A percentile compares a stretch with the other conserved stretches of the same genome.
phyloP scores from a whole-genome alignment of 208 protist species.

The Crithidia acanthocephali region DNA sequence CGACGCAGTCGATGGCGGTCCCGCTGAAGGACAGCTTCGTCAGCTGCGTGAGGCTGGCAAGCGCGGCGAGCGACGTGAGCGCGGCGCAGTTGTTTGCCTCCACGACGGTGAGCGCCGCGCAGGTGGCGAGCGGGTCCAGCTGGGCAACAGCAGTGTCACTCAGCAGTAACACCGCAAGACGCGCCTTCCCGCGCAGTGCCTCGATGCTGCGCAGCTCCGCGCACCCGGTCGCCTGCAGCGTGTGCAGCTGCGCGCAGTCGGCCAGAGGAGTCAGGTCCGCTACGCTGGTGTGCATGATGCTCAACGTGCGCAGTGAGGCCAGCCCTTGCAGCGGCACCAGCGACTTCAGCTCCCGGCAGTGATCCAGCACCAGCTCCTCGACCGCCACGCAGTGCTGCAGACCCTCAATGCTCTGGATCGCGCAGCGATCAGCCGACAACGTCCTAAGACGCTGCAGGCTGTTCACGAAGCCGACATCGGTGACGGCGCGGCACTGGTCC shows the following conservation, averaged over 20 bases:
- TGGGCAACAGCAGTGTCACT: not conserved
- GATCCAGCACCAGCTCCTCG: constrained; percentile 5
- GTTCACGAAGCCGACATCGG: not conserved
- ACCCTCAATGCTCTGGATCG: not conserved
- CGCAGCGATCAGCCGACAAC: not conserved
- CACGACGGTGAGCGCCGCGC: not conserved
- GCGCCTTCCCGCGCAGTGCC: not conserved
- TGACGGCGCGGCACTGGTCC: constrained; percentile 4
- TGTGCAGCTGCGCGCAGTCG: not conserved
- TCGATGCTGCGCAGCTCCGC: not conserved
- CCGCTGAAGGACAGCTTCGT: not conserved
- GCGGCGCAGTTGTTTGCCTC: constrained; percentile 2
- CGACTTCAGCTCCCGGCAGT: not conserved
- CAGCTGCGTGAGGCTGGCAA: not conserved
- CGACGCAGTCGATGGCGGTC: not conserved
- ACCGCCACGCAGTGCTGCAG: constrained; percentile 8
- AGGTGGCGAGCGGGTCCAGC: constrained; percentile 4
- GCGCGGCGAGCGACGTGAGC: not conserved
- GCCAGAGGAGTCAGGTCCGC: constrained; percentile 9
- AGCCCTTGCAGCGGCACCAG: constrained; percentile 2
- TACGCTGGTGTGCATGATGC: not conserved
- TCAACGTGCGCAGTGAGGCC: not conserved
- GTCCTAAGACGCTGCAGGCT: not conserved
- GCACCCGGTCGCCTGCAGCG: not conserved
- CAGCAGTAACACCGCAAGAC: constrained; percentile 1